A percentile compares a stretch with the other conserved stretches of the same genome.
Evolutionary conservation across 805 yeast species (phyloP).

Genomic region (Pichia deserticola): DNA sequence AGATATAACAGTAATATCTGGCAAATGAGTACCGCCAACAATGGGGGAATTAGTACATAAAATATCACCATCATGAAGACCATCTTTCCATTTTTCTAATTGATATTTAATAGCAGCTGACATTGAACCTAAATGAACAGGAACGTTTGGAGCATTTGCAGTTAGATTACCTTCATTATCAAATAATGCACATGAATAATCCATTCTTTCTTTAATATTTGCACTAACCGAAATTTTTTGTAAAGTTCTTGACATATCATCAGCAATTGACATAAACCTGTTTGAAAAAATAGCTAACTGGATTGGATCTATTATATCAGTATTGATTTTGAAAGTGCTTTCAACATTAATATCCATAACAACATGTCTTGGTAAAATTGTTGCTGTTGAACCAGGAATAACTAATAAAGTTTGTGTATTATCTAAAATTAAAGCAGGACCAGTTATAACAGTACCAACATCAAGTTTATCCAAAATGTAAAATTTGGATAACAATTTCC

Average conservation of each 20-base stretch:
- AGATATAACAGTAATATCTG: constrained; percentile 87
- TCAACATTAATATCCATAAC: constrained; percentile 7
- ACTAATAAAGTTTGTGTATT: constrained; percentile 44
- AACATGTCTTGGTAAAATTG: constrained; percentile 7
- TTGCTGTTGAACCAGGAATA: constrained; percentile 6
- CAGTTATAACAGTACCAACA: constrained; percentile 30
- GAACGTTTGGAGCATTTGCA: constrained; percentile 85
- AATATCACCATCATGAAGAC: constrained; percentile 66
- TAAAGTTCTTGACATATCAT: constrained; percentile 77
- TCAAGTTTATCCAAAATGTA: not conserved
- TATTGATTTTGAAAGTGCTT: constrained; percentile 22
- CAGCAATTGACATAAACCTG: constrained; percentile 86
- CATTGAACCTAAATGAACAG: constrained; percentile 85
- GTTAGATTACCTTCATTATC: constrained; percentile 70
- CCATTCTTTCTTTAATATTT: constrained; percentile 76
- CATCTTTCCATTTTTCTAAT: constrained; percentile 57
- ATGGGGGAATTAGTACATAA: constrained; percentile 74
- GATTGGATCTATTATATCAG: constrained; percentile 47
- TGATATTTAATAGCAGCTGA: constrained; percentile 68
- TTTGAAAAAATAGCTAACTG: constrained; percentile 71
- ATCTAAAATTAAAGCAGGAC: constrained; percentile 46
- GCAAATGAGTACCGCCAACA: constrained; percentile 81
- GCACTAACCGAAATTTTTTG: constrained; percentile 77
- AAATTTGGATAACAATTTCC: not conserved
- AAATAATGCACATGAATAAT: constrained; percentile 79